A percentile compares a stretch with the other conserved stretches of the same genome.
phyloP scores from a whole-genome alignment of 2,329 filamentous ascomycete species.

The Penicillium sp. region DNA sequence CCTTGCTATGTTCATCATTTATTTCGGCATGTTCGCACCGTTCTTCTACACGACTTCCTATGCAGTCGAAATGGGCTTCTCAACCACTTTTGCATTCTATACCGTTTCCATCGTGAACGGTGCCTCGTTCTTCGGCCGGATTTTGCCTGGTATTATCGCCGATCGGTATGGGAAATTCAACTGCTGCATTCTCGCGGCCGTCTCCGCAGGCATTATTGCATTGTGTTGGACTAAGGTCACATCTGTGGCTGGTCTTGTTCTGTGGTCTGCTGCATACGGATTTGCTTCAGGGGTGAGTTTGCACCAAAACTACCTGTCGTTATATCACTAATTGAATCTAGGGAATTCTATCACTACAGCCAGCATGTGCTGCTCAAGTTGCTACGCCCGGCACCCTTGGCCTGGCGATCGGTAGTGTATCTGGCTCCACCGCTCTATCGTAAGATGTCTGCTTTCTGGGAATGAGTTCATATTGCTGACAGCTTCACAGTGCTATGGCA shows the following conservation, averaged over 20 bases:
- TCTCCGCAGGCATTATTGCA: conserved; percentile 41
- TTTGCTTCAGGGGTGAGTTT: conserved; percentile 48
- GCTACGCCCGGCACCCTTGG: conserved; percentile 43
- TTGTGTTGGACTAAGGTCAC: conserved; percentile 50
- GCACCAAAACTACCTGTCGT: background rate
- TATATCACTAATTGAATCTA: conserved; percentile 16
- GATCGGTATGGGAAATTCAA: conserved; percentile 40
- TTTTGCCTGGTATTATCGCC: conserved; percentile 39
- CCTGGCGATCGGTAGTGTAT: conserved; percentile 45
- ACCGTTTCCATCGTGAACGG: conserved; percentile 43
- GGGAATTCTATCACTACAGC: conserved; percentile 51
- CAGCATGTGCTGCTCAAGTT: conserved; percentile 49
- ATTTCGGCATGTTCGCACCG: conserved; percentile 43
- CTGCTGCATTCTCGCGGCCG: conserved; percentile 30
- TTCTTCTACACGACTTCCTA: conserved; percentile 42
- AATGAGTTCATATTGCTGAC: conserved; percentile 1
- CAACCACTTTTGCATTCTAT: conserved; percentile 38
- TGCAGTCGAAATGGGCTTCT: conserved; percentile 29
- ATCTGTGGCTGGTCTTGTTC: conserved; percentile 46
- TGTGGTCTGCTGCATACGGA: conserved; percentile 50
- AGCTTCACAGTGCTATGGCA: conserved; percentile 37
- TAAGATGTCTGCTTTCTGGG: conserved; percentile 27
- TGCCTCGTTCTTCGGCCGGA: conserved; percentile 40
- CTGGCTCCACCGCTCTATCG: conserved; percentile 47
- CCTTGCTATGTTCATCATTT: conserved; percentile 38